Conservation (phyloP, 352 stramenopile genomes). For the Bremia lactucae region DNA sequence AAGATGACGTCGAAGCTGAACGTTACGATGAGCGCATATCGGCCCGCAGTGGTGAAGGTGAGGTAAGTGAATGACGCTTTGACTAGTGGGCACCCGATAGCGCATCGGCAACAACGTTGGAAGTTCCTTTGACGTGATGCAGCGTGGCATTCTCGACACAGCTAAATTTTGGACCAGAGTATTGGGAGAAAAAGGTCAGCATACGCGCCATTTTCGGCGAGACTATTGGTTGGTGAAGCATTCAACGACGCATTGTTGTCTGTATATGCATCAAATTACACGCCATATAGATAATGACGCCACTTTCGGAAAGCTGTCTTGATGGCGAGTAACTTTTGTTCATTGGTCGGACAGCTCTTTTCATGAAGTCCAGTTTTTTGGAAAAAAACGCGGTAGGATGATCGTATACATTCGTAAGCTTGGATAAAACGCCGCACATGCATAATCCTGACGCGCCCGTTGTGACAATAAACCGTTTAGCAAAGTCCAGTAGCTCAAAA, state of each 20-base stretch:
- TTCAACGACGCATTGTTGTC: slow-evolving; percentile 1
- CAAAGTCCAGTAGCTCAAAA: not conserved
- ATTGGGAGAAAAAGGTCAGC: not conserved
- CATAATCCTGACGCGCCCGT: not conserved
- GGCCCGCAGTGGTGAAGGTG: not conserved
- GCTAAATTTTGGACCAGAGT: too few relatives aligned
- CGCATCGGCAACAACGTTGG: not conserved
- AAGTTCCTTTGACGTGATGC: not conserved
- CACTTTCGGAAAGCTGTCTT: not conserved
- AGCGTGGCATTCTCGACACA: not conserved
- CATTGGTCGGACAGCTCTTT: not conserved
- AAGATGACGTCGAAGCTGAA: too few relatives aligned
- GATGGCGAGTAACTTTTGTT: slow-evolving; percentile 1
- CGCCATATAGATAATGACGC: not conserved
- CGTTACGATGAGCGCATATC: too few relatives aligned
- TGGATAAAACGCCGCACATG: not conserved
- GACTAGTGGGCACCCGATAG: not conserved
- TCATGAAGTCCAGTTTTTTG: not conserved
- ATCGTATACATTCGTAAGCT: not conserved
- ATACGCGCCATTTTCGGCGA: not conserved
- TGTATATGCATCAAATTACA: not conserved
- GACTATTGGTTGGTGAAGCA: not conserved
- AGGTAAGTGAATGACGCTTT: not conserved
- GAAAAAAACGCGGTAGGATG: not conserved
- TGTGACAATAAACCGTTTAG: not conserved